Base-by-base conservation (phyloP, 2,329 filamentous ascomycete species). In the Elsinoe perseae region DNA sequence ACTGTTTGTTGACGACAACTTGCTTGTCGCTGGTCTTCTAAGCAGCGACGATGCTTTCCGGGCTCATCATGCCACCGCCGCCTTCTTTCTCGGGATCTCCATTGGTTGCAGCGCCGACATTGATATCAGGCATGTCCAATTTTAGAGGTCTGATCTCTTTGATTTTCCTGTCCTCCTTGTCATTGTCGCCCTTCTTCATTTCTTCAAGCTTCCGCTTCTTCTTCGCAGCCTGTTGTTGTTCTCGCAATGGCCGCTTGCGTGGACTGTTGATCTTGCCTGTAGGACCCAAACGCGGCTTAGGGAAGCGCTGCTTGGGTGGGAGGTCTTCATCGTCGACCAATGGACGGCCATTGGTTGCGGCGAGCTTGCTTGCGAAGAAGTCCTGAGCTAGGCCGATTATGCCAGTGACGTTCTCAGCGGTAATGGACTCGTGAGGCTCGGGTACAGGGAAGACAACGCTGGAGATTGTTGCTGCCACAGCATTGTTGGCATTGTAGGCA, bases 281-380 rank as follows among this genome's bases (percentile, higher is more conserved):
- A 74, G 89, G 73, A 75, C 86, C 75, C 43, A 83, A 70, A 53
- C 80, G 72, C 20, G 79, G 79, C 64, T 81, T 81, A 25, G 79
- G 78, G 64, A 81, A 80, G 34, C 89, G 80, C 73, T 98, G 93
- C 73, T 98, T 98, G 56, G 85, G 82, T 14, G 95, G 93, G 21
- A 98, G 76, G 63, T 98, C 92, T 67, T 97, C 89, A 72, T 98
- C 93, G 74, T 98, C 93, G 54, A 95, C 77, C 62, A 98, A 79
- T 42, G 89, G 84, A 68, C 90, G 82, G 65, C 92, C 85, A 68
- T 82, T 81, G 69, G 91, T 93, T 56, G 88, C 86, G 65, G 89
- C 87, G 57, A 98, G 76, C 71, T 95, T 95, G 64, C 84, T 84
- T 58, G 89, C 82, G 76, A 97, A 95, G 79, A 95, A 98, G 65